phyloP scores from a whole-genome alignment of 306 rosid genomes.

The Sesbania bispinosa region DNA sequence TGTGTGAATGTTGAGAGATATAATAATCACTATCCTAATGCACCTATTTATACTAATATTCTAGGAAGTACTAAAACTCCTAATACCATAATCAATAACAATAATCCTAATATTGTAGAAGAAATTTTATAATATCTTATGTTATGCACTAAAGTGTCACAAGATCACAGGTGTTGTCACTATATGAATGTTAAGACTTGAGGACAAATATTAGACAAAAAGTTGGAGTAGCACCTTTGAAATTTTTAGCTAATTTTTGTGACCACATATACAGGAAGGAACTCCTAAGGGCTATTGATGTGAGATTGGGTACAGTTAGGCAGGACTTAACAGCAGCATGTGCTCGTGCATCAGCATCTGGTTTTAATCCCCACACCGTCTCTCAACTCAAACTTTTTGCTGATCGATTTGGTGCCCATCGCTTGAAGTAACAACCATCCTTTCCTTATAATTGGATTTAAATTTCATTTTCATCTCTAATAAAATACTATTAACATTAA shows the following conservation, averaged over 20 bases:
- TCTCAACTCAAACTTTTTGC: slow-evolving; percentile 78
- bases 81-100: neutral
- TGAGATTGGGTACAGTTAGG: slow-evolving; percentile 72
- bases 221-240: neutral
- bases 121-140: neutral
- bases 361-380: slow-evolving; percentile 65
- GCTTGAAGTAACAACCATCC: slow-evolving; percentile 47
- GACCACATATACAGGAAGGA: slow-evolving; percentile 63
- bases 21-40: neutral
- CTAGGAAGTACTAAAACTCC: neutral
- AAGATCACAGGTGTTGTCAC: neutral
- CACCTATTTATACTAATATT: neutral
- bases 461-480: neutral
- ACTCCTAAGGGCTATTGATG: slow-evolving; percentile 92
- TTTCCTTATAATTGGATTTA: neutral
- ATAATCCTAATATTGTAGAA: neutral
- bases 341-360: slow-evolving; percentile 81
- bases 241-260: neutral
- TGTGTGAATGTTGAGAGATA: neutral
- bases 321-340: slow-evolving; percentile 80
- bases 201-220: neutral
- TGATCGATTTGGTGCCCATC: slow-evolving; percentile 71
- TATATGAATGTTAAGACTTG: neutral
- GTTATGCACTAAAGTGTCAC: neutral
- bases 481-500: neutral